phyloP scores from a whole-genome alignment of 768 basidiomycete species.

The Boletus reticulatus region DNA sequence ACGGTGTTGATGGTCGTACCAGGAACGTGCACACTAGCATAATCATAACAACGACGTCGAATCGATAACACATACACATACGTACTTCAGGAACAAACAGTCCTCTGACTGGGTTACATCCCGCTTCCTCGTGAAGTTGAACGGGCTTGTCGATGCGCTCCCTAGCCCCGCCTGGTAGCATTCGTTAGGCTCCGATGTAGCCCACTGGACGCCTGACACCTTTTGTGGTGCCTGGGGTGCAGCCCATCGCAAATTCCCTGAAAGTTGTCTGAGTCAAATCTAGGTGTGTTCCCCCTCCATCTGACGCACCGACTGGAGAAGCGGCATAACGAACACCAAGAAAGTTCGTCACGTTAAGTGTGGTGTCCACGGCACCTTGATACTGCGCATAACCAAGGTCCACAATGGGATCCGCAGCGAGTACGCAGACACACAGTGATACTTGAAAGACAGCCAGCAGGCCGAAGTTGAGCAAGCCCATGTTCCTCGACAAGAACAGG shows the following conservation, averaged over 20 bases:
- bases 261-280: neutral
- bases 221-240: constrained; percentile 27
- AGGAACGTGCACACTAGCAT: constrained; percentile 30
- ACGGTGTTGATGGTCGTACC: constrained; percentile 4
- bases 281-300: neutral
- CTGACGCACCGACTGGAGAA: constrained; percentile 20
- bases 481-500: neutral
- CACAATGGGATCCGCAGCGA: constrained; percentile 11
- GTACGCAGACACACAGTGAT: constrained; percentile 1
- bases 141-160: constrained; percentile 26
- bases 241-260: constrained; percentile 27
- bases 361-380: constrained; percentile 20
- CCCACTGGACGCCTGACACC: constrained; percentile 25
- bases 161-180: constrained; percentile 35
- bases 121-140: constrained; percentile 8
- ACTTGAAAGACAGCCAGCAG: neutral
- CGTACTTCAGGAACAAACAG: constrained; percentile 33
- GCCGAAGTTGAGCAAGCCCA: neutral
- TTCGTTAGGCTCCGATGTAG: constrained; percentile 22
- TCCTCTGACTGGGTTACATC: constrained; percentile 23
- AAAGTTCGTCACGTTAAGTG: constrained; percentile 20
- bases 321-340: constrained; percentile 28
- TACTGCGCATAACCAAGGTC: constrained; percentile 29
- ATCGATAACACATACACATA: neutral
- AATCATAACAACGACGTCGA: neutral